Evolutionary conservation across 176 grass and related monocot genomes (phyloP), one percentile per base, ranked within the genome.

Genomic region (Hyparrhenia diplandra): DNA sequence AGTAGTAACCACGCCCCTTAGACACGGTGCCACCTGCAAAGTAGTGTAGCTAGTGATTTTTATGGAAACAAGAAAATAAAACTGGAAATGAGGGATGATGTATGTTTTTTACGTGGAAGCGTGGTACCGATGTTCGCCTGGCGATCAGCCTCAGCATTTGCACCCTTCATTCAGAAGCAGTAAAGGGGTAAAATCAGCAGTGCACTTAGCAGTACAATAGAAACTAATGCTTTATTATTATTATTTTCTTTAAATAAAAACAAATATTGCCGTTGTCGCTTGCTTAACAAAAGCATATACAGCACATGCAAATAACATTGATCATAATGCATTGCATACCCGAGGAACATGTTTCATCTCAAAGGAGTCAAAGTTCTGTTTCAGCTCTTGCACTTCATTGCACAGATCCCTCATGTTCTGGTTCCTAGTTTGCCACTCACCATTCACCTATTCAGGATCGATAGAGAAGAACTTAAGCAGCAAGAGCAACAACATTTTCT

Each of bases 61-160:
- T 75, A 67, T 61, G 30, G 49, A 55, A 66, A 16, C 25, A 84
- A 20, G 29, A 6, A 62, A 2, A 21, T 7, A 37, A 27, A 57
- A 61, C 36, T 36, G 3, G 18, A 62, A 43, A 11, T 1, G 52
- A 75, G 12, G 28, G 16, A 57, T 24, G 28, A 24, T 39, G 23
- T 41, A 69, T 5, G 42, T 74, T 61, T 21, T 49, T 4, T 88
- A 93, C 87, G 49, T 37, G 54, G 1, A 12, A 93, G 91, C 13
- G 80, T 87, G 35, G 80, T 24, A 43, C 73, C 88, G 27, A 93
- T 85, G 80, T 90, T 94, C 31, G 91, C 91, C 84, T 94, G 88
- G n/a, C 70, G 72, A 86, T 94, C 91, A 1, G 91, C 91, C 84
- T 88, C 85, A 31, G 83, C 60, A 73, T 94, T 94, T 79, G 83